phyloP scores from a whole-genome alignment of 140 eudicot species.

The Stevia rebaudiana region DNA sequence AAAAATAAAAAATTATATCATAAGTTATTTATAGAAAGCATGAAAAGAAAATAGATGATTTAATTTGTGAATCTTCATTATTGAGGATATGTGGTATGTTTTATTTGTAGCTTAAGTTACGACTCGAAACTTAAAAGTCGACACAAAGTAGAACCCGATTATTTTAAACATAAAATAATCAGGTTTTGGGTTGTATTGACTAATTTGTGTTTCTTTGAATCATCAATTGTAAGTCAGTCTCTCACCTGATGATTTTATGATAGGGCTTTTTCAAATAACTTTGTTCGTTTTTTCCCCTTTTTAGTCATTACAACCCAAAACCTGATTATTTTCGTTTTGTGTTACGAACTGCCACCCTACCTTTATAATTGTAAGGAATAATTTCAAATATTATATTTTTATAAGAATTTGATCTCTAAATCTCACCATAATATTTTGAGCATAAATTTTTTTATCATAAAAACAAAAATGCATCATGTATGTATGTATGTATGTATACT shows the following conservation, averaged over 20 bases:
- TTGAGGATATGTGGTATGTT: background rate
- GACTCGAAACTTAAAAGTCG: no score
- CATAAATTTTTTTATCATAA: background rate
- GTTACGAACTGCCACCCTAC: background rate
- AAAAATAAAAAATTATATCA: background rate
- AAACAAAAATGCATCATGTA: constrained; percentile 9
- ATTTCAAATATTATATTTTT: background rate
- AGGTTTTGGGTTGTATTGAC: no score
- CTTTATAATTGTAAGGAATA: background rate
- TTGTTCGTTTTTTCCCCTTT: no score
- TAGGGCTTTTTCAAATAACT: no score
- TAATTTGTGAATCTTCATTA: background rate
- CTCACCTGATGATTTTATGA: no score
- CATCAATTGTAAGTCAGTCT: no score
- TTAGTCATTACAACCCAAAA: background rate
- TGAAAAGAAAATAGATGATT: background rate
- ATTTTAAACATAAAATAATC: no score
- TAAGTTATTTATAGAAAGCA: background rate
- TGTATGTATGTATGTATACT: no score
- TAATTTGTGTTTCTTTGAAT: no score
- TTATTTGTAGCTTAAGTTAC: background rate
- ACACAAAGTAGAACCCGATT: no score
- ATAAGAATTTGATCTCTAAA: background rate
- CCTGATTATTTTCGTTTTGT: background rate
- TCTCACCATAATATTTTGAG: background rate